A percentile compares a stretch with the other conserved stretches of the same genome.
Conservation (phyloP, 2,329 filamentous ascomycete genomes). For the Fusarium xylarioides region DNA sequence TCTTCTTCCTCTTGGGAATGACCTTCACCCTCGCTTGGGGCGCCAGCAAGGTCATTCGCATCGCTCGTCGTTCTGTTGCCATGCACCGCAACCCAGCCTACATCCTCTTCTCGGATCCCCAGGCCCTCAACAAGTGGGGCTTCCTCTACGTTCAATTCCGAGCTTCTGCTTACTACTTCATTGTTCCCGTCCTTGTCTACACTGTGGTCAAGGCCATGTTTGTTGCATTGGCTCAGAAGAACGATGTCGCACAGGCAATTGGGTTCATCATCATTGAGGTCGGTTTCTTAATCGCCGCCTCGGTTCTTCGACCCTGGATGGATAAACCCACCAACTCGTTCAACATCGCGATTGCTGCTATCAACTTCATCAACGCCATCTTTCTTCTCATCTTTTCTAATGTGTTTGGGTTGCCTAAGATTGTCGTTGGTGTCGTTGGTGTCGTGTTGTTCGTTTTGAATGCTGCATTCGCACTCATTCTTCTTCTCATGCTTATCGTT, state of each 20-base stretch:
- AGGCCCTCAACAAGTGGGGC: slow-evolving; percentile 95
- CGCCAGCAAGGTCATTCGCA: slow-evolving; percentile 85
- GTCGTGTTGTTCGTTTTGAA: slow-evolving; percentile 91
- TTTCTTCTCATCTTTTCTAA: slow-evolving; percentile 90
- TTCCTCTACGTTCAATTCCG: slow-evolving; percentile 98
- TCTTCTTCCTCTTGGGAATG: slow-evolving; percentile 89
- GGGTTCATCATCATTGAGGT: slow-evolving; percentile 86
- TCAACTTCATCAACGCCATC: slow-evolving; percentile 92
- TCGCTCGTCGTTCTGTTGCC: slow-evolving; percentile 85
- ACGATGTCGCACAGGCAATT: slow-evolving; percentile 78
- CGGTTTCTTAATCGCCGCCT: slow-evolving; percentile 77
- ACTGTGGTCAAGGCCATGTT: slow-evolving; percentile 90
- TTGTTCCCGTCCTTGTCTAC: slow-evolving; percentile 81
- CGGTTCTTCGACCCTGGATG: slow-evolving; percentile 93
- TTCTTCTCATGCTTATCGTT: slow-evolving; percentile 79
- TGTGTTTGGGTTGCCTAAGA: slow-evolving; percentile 82
- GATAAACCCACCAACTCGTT: slow-evolving; percentile 98
- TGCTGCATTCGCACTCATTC: slow-evolving; percentile 81
- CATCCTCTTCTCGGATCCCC: slow-evolving; percentile 95
- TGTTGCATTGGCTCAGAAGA: slow-evolving; percentile 80
- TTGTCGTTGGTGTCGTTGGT: slow-evolving; percentile 88
- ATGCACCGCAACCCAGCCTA: slow-evolving; percentile 98
- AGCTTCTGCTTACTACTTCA: slow-evolving; percentile 94
- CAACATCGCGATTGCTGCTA: slow-evolving; percentile 88
- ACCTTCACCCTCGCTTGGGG: slow-evolving; percentile 83